Evolutionary conservation across 345 rosid genomes (phyloP), one percentile per base, ranked within the genome.

Genomic region (Acer negundo): DNA sequence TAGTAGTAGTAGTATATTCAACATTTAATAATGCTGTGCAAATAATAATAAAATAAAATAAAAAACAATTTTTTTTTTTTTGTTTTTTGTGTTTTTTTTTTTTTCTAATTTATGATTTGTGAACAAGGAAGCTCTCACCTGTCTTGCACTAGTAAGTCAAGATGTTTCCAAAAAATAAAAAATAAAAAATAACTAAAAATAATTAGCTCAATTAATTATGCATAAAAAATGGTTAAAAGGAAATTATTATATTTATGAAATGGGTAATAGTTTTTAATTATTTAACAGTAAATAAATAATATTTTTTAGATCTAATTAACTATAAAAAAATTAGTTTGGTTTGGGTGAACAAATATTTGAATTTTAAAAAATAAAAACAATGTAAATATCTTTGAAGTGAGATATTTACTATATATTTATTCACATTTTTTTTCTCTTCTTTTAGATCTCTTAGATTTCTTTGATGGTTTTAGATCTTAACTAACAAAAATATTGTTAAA

Each of bases 61-160:
- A 40, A 40, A 40, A 20, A 42, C 35, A 42, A n/a, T n/a, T 4
- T 31, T 5, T 35, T 35, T 4, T 4, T 35, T 8, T 42, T 42
- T 7, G 10, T 63, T 70, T 73, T 35, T 63, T 13, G 4, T n/a
- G n/a, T n/a, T n/a, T 40, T 74, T 28, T 69, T 2, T 22, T 23
- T 56, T 53, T 53, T 55, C 4, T 11, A 1, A 23, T 76, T 72
- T 46, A 17, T 69, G 49, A 69, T 35, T 35, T 35, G 26, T 51
- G 53, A 51, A 10, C 35, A 75, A 13, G 35, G 42, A 51, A 38
- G 62, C 20, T 63, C 80, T 49, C 24, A 56, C 26, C 79, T 75
- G 66, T 70, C 51, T 24, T 38, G 40, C 38, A 53, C 72, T 20
- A 67, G 11, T 58, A 56, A 62, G 9, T 44, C 6, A 49, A 11